Percentiles rank a stretch among this genome's conserved stretches.
Conservation (phyloP, 1,284 basidiomycete genomes). For the Trichosporon sp. region DNA sequence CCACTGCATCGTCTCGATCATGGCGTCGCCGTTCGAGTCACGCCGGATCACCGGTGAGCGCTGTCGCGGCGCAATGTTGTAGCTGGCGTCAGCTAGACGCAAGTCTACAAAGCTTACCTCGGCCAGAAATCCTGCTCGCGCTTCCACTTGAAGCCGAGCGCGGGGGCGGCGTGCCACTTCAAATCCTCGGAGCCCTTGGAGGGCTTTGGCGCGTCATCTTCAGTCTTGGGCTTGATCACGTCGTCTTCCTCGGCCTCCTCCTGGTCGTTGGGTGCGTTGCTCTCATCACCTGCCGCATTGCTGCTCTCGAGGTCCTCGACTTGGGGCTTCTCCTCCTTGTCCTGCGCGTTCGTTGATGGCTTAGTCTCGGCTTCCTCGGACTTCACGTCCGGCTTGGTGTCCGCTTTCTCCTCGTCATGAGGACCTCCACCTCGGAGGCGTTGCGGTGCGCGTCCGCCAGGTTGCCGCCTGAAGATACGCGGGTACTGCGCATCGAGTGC, state of each 20-base stretch:
- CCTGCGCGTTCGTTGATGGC: neutral
- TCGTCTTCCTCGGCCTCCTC: neutral
- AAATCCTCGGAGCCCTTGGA: constrained; percentile 25
- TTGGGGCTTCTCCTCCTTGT: neutral
- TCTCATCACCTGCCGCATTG: constrained; percentile 1
- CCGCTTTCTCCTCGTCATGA: constrained; percentile 11
- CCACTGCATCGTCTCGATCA: constrained; percentile 67
- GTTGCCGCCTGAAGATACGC: constrained; percentile 28
- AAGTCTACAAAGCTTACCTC: constrained; percentile 31
- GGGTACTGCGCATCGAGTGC: constrained; percentile 30
- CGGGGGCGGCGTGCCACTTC: constrained; percentile 6
- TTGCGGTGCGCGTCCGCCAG: constrained; percentile 17
- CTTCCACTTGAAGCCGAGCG: constrained; percentile 42
- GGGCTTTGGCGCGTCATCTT: neutral
- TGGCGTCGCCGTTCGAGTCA: constrained; percentile 54
- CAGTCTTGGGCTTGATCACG: neutral
- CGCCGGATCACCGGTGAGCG: constrained; percentile 48
- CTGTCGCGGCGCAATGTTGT: constrained; percentile 52
- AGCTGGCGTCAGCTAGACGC: constrained; percentile 37
- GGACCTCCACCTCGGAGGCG: constrained; percentile 29
- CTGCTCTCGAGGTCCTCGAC: neutral
- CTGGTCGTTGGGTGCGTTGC: constrained; percentile 13
- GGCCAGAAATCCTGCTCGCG: constrained; percentile 44
- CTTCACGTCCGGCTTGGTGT: neutral
- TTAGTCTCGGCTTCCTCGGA: neutral